Evolutionary conservation across 805 yeast genomes (phyloP), one percentile per base, ranked within the genome.

Genomic region (Nakazawaea sp.): DNA sequence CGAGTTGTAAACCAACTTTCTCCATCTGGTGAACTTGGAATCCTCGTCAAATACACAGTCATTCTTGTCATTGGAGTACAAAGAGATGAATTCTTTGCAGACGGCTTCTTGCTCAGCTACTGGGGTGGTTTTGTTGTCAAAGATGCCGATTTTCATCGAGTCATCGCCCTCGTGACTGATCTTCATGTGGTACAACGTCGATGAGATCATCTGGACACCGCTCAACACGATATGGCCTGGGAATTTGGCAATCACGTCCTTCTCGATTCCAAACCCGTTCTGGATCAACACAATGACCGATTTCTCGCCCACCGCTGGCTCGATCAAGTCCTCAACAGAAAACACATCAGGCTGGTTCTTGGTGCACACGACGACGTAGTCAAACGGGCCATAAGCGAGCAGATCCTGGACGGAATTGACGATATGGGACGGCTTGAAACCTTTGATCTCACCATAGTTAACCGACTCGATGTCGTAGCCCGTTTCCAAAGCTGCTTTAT

Each of bases 311-410:
- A 51, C 50, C 13, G 43, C 52, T 1, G 52, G 43, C 26, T 24
- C 49, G 9, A 51, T 43, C 36, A 48, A 30, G 10, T 54, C 58
- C 45, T 70, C 78, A 13, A 75, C 56, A 32, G 66, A 63, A 40
- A 63, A 55, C 13, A 81, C 56, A 47, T 81, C 89, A 3, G 88
- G 88, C 18, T 76, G 65, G 50, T 73, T 77, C 51, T 81, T 81
- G 33, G 81, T 75, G 30, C 78, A 61, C 23, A 81, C 72, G 5
- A 80, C 64, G 24, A 78, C 64, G 49, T 59, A 81, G 48, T 81
- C 88, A 47, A 62, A 61, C 8, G 62, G 58, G 2, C 62, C 61
- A 35, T 46, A 54, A 11, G 50, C 47, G 7, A 65, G 59, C 1
- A 81, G 81, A 6, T 64, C 72, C 3, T 68, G 66, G 0, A 72